A percentile compares a stretch with the other conserved stretches of the same genome.
phyloP scores from a whole-genome alignment of 495 filamentous ascomycete species.

The Aspergillus diversus region DNA sequence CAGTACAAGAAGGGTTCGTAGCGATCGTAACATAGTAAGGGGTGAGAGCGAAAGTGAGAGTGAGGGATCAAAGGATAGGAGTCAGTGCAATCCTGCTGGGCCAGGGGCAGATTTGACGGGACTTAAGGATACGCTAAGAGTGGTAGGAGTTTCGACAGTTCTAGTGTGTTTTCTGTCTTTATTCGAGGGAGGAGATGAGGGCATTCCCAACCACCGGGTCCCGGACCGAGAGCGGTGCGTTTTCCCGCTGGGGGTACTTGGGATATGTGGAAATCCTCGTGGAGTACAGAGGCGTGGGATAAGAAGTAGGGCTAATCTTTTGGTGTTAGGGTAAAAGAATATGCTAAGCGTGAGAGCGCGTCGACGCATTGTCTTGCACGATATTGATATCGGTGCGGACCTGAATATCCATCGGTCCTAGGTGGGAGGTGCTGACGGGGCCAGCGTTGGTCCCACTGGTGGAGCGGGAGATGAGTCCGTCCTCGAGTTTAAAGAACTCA shows the following conservation, averaged over 20 bases:
- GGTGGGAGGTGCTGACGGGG: constrained; percentile 7
- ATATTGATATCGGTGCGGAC: constrained; percentile 32
- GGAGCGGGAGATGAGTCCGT: constrained; percentile 20
- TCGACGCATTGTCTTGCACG: constrained; percentile 17
- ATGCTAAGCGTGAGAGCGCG: constrained; percentile 11
- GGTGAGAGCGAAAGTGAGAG: neutral
- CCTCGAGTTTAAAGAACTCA: constrained; percentile 40
- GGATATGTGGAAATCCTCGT: no score
- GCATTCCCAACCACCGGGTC: no score
- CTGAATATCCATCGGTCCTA: constrained; percentile 33
- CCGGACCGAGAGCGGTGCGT: no score
- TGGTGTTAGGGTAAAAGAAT: neutral
- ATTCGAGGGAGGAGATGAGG: no score
- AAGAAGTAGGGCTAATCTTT: neutral
- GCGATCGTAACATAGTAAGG: neutral
- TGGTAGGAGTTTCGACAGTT: no score
- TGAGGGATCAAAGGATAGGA: no score
- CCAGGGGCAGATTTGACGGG: no score
- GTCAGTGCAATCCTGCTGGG: no score
- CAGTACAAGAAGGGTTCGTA: neutral
- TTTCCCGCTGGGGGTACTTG: no score
- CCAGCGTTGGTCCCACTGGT: constrained; percentile 11
- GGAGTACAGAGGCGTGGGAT: no score
- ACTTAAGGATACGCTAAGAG: no score
- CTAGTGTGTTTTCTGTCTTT: no score